Percentiles rank a stretch among this genome's conserved stretches.
Evolutionary conservation across 2,329 filamentous ascomycete species (phyloP).

Genomic region (Lojkania enalia): DNA sequence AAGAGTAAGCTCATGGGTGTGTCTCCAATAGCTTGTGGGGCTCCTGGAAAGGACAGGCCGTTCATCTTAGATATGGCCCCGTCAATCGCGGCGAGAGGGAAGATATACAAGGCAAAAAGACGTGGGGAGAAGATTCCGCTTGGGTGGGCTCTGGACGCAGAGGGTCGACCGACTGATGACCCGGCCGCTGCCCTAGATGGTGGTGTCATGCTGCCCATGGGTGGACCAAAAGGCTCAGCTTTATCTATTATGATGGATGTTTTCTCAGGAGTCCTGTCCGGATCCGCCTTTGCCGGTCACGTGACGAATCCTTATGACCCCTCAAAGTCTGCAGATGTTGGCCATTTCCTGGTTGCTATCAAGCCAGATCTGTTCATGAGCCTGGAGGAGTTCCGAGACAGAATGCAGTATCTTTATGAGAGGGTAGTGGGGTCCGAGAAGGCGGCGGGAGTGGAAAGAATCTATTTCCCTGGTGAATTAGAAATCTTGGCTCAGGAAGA

Average conservation of each 20-base stretch:
- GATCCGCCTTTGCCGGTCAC: constrained; percentile 75
- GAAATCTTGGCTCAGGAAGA: constrained; percentile 54
- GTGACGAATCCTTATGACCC: constrained; percentile 78
- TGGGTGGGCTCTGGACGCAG: constrained; percentile 74
- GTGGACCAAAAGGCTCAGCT: constrained; percentile 78
- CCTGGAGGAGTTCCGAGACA: constrained; percentile 67
- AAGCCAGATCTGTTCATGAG: constrained; percentile 76
- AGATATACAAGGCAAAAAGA: constrained; percentile 70
- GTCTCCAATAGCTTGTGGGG: constrained; percentile 74
- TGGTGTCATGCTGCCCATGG: constrained; percentile 80
- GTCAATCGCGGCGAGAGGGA: constrained; percentile 69
- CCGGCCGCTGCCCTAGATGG: constrained; percentile 71
- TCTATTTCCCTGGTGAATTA: constrained; percentile 63
- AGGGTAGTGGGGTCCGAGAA: constrained; percentile 58
- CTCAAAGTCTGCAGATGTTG: constrained; percentile 68
- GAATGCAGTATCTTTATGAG: constrained; percentile 63
- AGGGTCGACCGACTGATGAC: constrained; percentile 72
- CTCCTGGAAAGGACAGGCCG: constrained; percentile 62
- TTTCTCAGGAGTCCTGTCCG: constrained; percentile 77
- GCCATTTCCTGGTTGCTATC: constrained; percentile 67
- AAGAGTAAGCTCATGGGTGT: constrained; percentile 71
- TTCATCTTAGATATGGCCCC: constrained; percentile 81
- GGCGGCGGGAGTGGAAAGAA: constrained; percentile 57
- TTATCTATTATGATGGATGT: constrained; percentile 87
- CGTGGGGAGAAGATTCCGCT: constrained; percentile 69